phyloP scores from a whole-genome alignment of 106 monocot genomes.

The Allium sativum region DNA sequence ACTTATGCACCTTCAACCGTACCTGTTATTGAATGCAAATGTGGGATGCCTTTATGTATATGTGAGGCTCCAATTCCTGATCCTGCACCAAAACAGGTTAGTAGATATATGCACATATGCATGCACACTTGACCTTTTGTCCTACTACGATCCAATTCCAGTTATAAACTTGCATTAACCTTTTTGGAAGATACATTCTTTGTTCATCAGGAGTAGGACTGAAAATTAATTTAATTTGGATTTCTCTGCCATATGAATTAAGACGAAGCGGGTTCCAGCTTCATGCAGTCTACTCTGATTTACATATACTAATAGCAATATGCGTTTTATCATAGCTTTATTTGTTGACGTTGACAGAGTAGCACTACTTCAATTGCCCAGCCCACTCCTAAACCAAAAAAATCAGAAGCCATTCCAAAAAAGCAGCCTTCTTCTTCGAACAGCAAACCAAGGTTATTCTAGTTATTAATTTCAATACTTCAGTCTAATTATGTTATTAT shows the following conservation, averaged over 20 bases:
- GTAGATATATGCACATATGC: neutral
- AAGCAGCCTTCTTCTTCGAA: slow-evolving; percentile 40
- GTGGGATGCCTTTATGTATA: slow-evolving; percentile 98
- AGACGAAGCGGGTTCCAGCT: no score
- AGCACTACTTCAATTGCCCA: slow-evolving; percentile 22
- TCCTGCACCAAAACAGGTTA: slow-evolving; percentile 25
- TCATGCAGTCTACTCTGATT: no score
- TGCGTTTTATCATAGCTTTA: neutral
- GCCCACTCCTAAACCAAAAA: slow-evolving; percentile 55
- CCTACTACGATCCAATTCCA: no score
- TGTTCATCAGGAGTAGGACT: no score
- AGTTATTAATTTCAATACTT: neutral
- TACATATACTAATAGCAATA: no score
- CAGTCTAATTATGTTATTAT: neutral
- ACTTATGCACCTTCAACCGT: slow-evolving; percentile 12
- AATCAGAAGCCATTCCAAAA: slow-evolving; percentile 12
- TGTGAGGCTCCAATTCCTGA: slow-evolving; percentile 57
- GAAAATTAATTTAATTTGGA: no score
- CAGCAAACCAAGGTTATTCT: slow-evolving; percentile 53
- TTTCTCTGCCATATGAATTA: no score
- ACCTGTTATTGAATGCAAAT: slow-evolving; percentile 49
- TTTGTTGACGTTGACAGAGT: slow-evolving; percentile 14
- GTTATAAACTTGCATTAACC: no score
- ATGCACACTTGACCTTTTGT: no score
- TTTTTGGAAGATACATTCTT: no score